These are phyloP conservation scores for Bolboschoenoplectus hybrid DNA, from an alignment of 202 grass and related monocot species.

Conservation along the genomic window DNA sequence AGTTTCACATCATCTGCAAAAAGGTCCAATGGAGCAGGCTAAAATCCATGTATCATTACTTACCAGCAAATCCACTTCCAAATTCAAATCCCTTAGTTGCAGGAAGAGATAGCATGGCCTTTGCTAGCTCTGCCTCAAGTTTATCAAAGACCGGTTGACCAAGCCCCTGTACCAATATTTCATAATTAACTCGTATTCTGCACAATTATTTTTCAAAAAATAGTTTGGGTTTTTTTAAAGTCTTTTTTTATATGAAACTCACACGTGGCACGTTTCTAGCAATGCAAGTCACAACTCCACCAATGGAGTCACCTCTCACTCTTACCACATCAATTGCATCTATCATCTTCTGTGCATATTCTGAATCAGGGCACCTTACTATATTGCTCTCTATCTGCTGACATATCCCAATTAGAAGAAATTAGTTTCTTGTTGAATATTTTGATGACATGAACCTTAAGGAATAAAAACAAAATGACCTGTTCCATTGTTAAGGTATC, in stretches of 20 bases:
- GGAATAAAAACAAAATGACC: constrained; percentile 45
- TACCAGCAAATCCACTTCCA: constrained; percentile 94
- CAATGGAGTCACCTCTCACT: constrained; percentile 83
- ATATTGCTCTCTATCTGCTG: constrained; percentile 97
- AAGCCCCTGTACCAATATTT: constrained; percentile 64
- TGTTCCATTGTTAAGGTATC: constrained; percentile 76
- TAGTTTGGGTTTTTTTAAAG: neutral
- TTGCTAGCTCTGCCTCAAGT: constrained; percentile 90
- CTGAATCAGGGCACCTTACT: constrained; percentile 86
- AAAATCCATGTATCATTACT: constrained; percentile 17
- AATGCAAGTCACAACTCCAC: constrained; percentile 94
- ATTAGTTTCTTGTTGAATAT: constrained; percentile 14
- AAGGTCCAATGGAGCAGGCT: constrained; percentile 24
- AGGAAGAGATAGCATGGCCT: constrained; percentile 92
- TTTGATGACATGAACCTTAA: neutral
- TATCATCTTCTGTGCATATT: constrained; percentile 98
- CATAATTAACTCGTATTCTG: constrained; percentile 20
- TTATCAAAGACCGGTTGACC: constrained; percentile 96
- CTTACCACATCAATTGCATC: constrained; percentile 83
- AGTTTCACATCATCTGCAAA: neutral
- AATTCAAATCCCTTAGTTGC: constrained; percentile 98
- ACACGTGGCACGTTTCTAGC: constrained; percentile 96
- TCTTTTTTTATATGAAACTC: constrained; percentile 44
- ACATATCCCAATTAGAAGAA: constrained; percentile 36
- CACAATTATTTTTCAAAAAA: neutral